Base-by-base conservation (phyloP, 2,329 filamentous ascomycete species). In the Aspergillaceae sp. region DNA sequence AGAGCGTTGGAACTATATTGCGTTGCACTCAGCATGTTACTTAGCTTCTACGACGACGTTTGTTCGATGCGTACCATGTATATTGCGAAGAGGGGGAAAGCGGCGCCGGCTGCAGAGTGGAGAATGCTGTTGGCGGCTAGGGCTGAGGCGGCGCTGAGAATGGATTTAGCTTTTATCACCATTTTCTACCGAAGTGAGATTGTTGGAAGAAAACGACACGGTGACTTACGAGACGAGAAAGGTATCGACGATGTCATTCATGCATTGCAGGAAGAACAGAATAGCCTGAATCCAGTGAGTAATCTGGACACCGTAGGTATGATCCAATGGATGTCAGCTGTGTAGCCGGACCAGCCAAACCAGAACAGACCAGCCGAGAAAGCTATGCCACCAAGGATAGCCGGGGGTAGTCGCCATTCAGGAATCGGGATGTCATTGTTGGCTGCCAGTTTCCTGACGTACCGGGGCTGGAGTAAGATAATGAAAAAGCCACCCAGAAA, bases 271-370 rank as follows among this genome's bases (percentile, higher is more conserved):
- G 60, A 81, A 81, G 50, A 80, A 26, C 67, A 66, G 50, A 79
- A 67, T 40, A 80, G 69, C 7, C 77, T 77, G 48, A 78, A 78
- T 2, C 78, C 77, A 1, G 73, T 77, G 41, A 76, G 65, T 0
- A 79, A 53, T 4, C 77, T 77, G 4, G 65, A 65, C 3, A 64
- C 46, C 3, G 65, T 65, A 4, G 67, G 66, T 4, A 60, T 62
- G 19, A 67, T 64, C 67, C 67, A 70, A 48, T 64, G 53, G 33
- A 75, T 63, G 4, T 61, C 59, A 7, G 51, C 45, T 37, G 54
- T 69, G 55, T 73, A 76, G n/a, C 82, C 83, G 4, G 81, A 78
- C 84, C 84, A 87, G 51, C 83, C 83, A 55, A 85, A 86, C 82
- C 83, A 87, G 64, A 87, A 86, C 38, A 87, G 75, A n/a, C 84